Evolutionary conservation across 805 yeast species (phyloP), one percentile per base, ranked within the genome.

Genomic region (Pichia exigua): DNA sequence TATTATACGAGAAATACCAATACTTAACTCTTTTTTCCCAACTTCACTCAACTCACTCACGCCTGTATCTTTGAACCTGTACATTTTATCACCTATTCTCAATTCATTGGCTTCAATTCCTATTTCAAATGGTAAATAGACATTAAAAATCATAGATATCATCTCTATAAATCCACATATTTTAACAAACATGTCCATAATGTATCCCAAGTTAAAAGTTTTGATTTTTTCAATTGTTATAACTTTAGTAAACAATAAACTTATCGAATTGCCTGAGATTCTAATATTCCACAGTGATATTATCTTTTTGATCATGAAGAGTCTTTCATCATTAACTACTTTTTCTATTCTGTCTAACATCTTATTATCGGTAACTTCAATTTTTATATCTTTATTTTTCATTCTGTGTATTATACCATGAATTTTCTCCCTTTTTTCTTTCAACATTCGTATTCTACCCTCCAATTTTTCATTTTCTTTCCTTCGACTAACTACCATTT

Each of bases 391-490:
- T n/a, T 17, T 17, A 17, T 35, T 35, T 7, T 22, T 42, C 44
- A 42, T 22, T n/a, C 11, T 41, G 15, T 24, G 8, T 15, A 42
- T n/a, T 17, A 7, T n/a, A n/a, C 9, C 10, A 2, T n/a, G 39
- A 20, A 35, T 35, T 35, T n/a, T 35, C 17, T 35, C 20, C 39
- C 35, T 42, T 17, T 30, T 18, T n/a, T 26, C 22, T 22, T 32
- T 42, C 12, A 48, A 39, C 2, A 32, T 4, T 18, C 20, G 20
- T 9, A 44, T 45, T 41, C 17, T 20, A 54, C 55, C 24, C 53
- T 58, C 44, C 53, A 58, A 18, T 44, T 51, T 40, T 59, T 59
- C 7, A 20, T 40, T 42, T 6, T 35, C 60, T 20, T 5, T 59
- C 54, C 44, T 30, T 32, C 44, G 42, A 15, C 1, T 3, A 15